Percentiles rank a stretch among this genome's conserved stretches.
phyloP scores from a whole-genome alignment of 495 filamentous ascomycete species.

The Xylona heveae region DNA sequence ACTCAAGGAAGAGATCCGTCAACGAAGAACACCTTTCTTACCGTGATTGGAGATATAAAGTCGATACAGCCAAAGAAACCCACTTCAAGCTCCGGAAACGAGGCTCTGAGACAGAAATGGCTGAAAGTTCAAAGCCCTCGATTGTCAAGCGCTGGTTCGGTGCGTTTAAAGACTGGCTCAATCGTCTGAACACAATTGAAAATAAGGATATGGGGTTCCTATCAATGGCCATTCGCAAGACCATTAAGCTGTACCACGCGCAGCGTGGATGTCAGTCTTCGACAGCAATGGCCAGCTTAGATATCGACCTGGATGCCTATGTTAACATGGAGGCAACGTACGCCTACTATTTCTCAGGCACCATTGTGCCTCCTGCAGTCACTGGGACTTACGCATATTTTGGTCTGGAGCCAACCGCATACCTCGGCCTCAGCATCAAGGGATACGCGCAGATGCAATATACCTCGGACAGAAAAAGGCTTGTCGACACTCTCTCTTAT shows the following conservation, averaged over 20 bases:
- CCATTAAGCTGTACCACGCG: neutral
- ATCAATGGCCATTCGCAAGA: slow-evolving; percentile 4
- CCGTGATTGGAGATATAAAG: slow-evolving; percentile 3
- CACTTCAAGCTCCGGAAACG: slow-evolving; percentile 5
- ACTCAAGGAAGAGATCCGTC: slow-evolving; percentile 2
- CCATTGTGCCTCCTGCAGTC: slow-evolving; percentile 9
- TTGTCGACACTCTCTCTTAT: slow-evolving; percentile 13
- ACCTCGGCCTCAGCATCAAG: slow-evolving; percentile 5
- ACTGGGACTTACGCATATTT: slow-evolving; percentile 9
- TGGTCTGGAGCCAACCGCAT: slow-evolving; percentile 6
- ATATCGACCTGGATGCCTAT: slow-evolving; percentile 8
- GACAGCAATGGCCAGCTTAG: slow-evolving; percentile 6
- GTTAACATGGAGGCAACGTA: slow-evolving; percentile 10
- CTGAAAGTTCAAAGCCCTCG: neutral
- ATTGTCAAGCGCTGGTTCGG: slow-evolving; percentile 10
- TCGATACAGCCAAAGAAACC: slow-evolving; percentile 3
- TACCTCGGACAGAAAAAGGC: slow-evolving; percentile 7
- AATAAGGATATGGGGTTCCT: slow-evolving; percentile 4
- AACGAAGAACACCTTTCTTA: slow-evolving; percentile 4
- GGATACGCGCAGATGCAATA: slow-evolving; percentile 9
- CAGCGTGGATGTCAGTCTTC: neutral
- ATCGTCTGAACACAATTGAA: slow-evolving; percentile 5
- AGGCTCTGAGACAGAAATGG: slow-evolving; percentile 4
- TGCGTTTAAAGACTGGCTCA: slow-evolving; percentile 5
- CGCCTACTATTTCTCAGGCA: slow-evolving; percentile 12